These are phyloP conservation scores for Fomitopsis pulvina DNA, from an alignment of 768 basidiomycete genomes.

Conservation along the genomic window DNA sequence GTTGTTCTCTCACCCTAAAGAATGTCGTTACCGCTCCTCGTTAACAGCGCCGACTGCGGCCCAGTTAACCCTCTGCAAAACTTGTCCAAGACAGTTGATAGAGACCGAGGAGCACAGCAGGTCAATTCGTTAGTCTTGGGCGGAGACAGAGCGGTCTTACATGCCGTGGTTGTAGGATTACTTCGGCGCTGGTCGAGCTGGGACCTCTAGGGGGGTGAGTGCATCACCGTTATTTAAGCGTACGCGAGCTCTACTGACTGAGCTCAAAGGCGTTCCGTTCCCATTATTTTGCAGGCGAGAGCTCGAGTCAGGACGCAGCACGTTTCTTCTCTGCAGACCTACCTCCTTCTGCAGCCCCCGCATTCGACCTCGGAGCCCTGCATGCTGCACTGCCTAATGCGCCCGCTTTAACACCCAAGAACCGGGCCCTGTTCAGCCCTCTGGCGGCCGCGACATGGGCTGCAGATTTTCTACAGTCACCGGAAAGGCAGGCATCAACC, in stretches of 20 bases:
- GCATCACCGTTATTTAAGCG: slow-evolving; percentile 12
- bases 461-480: slow-evolving; percentile 47
- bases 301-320: slow-evolving; percentile 58
- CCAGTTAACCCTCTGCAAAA: slow-evolving; percentile 79
- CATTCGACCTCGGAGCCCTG: slow-evolving; percentile 59
- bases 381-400: slow-evolving; percentile 37
- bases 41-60: slow-evolving; percentile 75
- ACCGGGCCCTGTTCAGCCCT: background rate
- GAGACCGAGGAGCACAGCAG: slow-evolving; percentile 75
- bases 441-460: slow-evolving; percentile 48
- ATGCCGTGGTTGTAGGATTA: slow-evolving; percentile 47
- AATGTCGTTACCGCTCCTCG: slow-evolving; percentile 81
- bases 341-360: slow-evolving; percentile 27
- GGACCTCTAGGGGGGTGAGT: slow-evolving; percentile 59
- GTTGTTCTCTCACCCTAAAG: background rate
- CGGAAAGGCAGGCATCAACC: background rate
- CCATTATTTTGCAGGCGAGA: slow-evolving; percentile 33
- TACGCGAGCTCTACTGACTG: background rate
- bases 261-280: slow-evolving; percentile 52
- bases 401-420: slow-evolving; percentile 4
- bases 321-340: slow-evolving; percentile 50
- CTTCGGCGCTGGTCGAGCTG: slow-evolving; percentile 52
- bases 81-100: slow-evolving; percentile 73
- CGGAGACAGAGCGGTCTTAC: background rate
- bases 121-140: slow-evolving; percentile 32